Evolutionary conservation across 768 basidiomycete species (phyloP).

Genomic region (Kwoniella newhampshirensis): DNA sequence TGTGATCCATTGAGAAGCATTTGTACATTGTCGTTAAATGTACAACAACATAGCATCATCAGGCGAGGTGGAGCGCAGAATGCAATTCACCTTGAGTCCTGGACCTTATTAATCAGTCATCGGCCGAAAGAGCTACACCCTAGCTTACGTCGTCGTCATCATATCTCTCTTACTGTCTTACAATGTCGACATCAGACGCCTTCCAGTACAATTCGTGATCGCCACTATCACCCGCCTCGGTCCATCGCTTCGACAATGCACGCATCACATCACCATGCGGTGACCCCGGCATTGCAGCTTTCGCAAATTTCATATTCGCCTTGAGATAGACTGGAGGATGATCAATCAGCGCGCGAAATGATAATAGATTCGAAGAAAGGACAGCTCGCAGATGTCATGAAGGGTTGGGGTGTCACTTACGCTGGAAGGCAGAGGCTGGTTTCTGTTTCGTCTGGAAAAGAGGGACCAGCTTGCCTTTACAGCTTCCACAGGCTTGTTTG

Average conservation of each 20-base stretch:
- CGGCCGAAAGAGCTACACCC: too few species aligned
- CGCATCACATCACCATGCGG: slow-evolving; percentile 50
- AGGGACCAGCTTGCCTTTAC: slow-evolving; percentile 44
- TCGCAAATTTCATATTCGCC: slow-evolving; percentile 40
- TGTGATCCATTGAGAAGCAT: too few species aligned
- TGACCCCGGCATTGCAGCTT: slow-evolving; percentile 38
- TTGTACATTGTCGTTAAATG: too few species aligned
- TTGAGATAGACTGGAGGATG: slow-evolving; percentile 33
- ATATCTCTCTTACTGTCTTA: too few species aligned
- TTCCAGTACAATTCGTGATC: slow-evolving; percentile 27
- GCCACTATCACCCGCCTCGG: slow-evolving; percentile 17
- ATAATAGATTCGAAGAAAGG: background rate
- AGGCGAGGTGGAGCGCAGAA: too few species aligned
- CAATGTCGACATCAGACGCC: background rate
- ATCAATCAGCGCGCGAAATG: background rate
- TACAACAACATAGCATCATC: too few species aligned
- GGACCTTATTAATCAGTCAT: too few species aligned
- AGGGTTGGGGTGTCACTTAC: slow-evolving; percentile 26
- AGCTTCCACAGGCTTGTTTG: slow-evolving; percentile 52
- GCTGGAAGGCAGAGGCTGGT: slow-evolving; percentile 45
- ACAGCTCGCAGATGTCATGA: background rate
- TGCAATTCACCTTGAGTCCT: too few species aligned
- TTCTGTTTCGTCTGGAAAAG: slow-evolving; percentile 42
- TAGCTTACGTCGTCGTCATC: too few species aligned
- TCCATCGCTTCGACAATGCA: slow-evolving; percentile 39